These are phyloP conservation scores for Lentinus polychrous DNA, from an alignment of 1,284 basidiomycete species.

Conservation along the genomic window DNA sequence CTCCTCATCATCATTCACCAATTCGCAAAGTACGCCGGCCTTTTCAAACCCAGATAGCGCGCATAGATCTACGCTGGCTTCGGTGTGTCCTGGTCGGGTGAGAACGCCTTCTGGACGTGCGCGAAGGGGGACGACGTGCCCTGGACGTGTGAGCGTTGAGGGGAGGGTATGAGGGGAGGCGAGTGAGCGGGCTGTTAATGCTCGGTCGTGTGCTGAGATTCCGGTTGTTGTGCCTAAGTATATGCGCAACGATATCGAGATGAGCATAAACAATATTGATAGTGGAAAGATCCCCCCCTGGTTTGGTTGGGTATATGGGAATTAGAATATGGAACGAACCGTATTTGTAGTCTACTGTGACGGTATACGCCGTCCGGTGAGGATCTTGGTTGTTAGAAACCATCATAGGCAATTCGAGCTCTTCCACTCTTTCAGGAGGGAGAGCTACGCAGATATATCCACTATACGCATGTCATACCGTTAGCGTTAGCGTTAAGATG, in stretches of 20 bases:
- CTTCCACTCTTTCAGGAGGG: slow-evolving; percentile 67
- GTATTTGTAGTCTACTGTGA: slow-evolving; percentile 90
- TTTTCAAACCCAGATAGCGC: slow-evolving; percentile 68
- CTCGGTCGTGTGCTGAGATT: slow-evolving; percentile 94
- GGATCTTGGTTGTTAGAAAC: slow-evolving; percentile 86
- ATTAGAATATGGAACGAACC: slow-evolving; percentile 38
- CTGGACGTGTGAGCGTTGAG: slow-evolving; percentile 87
- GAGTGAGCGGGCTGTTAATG: slow-evolving; percentile 80
- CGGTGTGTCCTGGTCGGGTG: slow-evolving; percentile 88
- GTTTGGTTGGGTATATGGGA: background rate
- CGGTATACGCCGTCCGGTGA: slow-evolving; percentile 94
- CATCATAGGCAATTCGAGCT: slow-evolving; percentile 93
- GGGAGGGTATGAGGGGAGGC: slow-evolving; percentile 52
- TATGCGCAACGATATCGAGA: background rate
- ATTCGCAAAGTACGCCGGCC: slow-evolving; percentile 89
- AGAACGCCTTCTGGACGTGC: slow-evolving; percentile 84
- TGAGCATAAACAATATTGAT: background rate
- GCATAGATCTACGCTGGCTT: slow-evolving; percentile 87
- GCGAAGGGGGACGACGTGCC: slow-evolving; percentile 92
- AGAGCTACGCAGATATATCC: slow-evolving; percentile 94
- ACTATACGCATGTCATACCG: slow-evolving; percentile 35
- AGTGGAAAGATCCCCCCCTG: background rate
- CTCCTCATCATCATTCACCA: slow-evolving; percentile 87
- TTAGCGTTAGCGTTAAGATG: too few relatives aligned
- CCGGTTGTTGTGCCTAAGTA: slow-evolving; percentile 85